Conservation (phyloP, 1,139 yeast species). For the Suhomyces bolitotheri region DNA sequence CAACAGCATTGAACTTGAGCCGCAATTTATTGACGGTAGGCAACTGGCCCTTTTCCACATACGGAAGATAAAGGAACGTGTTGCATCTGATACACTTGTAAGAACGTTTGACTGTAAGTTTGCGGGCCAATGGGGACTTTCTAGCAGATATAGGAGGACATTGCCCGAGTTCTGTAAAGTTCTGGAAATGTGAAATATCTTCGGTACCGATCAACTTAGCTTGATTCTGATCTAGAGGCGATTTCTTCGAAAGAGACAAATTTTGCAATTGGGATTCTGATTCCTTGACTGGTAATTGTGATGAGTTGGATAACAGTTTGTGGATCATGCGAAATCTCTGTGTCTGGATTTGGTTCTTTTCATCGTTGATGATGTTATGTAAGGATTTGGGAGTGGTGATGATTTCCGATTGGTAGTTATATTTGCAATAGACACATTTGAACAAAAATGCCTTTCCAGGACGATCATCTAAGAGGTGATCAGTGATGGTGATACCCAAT, state of each 20-base stretch:
- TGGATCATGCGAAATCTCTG: slow-evolving; percentile 1
- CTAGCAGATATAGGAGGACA: neutral
- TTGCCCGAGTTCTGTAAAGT: neutral
- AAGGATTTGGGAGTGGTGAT: slow-evolving; percentile 40
- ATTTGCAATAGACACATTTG: slow-evolving; percentile 35
- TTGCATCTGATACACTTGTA: slow-evolving; percentile 33
- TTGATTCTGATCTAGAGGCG: neutral
- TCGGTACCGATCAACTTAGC: neutral
- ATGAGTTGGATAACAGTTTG: slow-evolving; percentile 1
- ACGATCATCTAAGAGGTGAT: slow-evolving; percentile 20
- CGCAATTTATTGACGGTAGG: slow-evolving; percentile 33
- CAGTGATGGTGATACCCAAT: slow-evolving; percentile 27
- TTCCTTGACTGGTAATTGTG: neutral
- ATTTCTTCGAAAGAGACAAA: slow-evolving; percentile 9
- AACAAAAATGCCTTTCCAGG: slow-evolving; percentile 39
- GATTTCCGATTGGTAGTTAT: slow-evolving; percentile 27
- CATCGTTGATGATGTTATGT: slow-evolving; percentile 27
- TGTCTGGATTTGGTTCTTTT: slow-evolving; percentile 14
- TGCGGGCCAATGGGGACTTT: slow-evolving; percentile 27
- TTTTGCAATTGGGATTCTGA: slow-evolving; percentile 9
- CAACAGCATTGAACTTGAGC: slow-evolving; percentile 36
- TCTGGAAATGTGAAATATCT: neutral
- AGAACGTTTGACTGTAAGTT: slow-evolving; percentile 26
- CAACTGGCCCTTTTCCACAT: slow-evolving; percentile 23
- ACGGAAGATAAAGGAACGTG: slow-evolving; percentile 28